A percentile compares a stretch with the other conserved stretches of the same genome.
Evolutionary conservation across 345 rosid species (phyloP).

Genomic region (Triadica sebifera): DNA sequence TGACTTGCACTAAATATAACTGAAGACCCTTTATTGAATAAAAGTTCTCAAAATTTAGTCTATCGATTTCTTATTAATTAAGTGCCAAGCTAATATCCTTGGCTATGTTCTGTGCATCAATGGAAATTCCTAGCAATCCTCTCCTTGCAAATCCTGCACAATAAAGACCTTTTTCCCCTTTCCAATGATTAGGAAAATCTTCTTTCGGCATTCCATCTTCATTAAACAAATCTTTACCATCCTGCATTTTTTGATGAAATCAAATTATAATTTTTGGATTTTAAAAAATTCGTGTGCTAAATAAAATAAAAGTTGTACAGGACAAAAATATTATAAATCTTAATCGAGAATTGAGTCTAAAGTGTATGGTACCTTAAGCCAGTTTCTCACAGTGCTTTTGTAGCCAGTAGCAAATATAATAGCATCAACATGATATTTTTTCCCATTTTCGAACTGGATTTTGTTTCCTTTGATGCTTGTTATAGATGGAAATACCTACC

Average conservation of each 20-base stretch:
- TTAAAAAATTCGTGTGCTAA: neutral
- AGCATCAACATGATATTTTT: constrained; percentile 29
- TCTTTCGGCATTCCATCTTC: constrained; percentile 41
- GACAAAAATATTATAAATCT: neutral
- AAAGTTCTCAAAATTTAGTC: no score
- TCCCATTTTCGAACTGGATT: constrained; percentile 31
- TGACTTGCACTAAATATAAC: no score
- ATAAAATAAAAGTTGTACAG: neutral
- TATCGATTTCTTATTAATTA: neutral
- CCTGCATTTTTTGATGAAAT: constrained; percentile 20
- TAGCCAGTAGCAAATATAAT: constrained; percentile 63
- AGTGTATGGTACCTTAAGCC: constrained; percentile 49
- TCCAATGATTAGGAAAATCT: constrained; percentile 44
- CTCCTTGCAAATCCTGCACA: constrained; percentile 45
- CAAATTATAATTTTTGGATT: neutral
- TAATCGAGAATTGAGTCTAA: neutral
- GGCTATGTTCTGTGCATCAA: constrained; percentile 47
- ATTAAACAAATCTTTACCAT: constrained; percentile 33
- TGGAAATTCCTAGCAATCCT: constrained; percentile 46
- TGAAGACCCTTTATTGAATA: no score
- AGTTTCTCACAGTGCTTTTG: constrained; percentile 42
- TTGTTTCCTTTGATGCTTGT: constrained; percentile 26
- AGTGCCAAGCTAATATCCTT: constrained; percentile 11
- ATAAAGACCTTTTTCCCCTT: constrained; percentile 51
- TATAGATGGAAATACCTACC: constrained; percentile 37